Evolutionary conservation across 306 rosid species (phyloP), one percentile per base, ranked within the genome.

Genomic region (Acacia melanoxylon): DNA sequence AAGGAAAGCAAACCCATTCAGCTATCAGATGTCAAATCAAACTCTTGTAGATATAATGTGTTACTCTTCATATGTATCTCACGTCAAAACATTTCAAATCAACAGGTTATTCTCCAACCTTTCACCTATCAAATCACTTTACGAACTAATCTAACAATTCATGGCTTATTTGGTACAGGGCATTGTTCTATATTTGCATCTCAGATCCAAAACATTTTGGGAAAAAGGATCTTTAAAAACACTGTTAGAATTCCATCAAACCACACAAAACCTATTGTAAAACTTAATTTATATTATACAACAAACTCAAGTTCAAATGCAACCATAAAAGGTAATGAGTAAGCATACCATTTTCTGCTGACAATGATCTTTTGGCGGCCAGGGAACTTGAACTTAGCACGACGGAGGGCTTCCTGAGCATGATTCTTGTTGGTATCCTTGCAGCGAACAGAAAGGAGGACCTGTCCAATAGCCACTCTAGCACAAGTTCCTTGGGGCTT

Each of bases 391-490:
- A 93, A 93, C 86, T 93, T 91, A 0, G 97, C 97, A 37, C 96
- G 94, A 7, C 97, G 97, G 19, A 93, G 97, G 12, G 97, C 96
- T 85, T 91, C 97, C 84, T 93, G 96, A 0, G 97, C 97, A 59
- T 93, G 90, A 12, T 86, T 91, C 72, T 94, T 85, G 85, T 90
- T 93, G 72, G 72, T 68, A 73, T 90, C 97, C 95, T 91, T 94
- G 67, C 97, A 94, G 27, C 97, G 92, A 73, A 92, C 97, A 56
- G 97, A 92, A 19, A 93, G 90, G 54, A 93, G 95, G 8, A 93
- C 97, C 88, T 93, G 97, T 10, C 97, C 97, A 58, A 93, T 93
- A 61, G 88, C 87, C 16, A 93, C 97, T 45, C 97, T 88, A 19
- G 97, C 95, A 73, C 97, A 91, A 3, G 89, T 84, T 4, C 97